Percentiles rank a stretch among this genome's conserved stretches.
Conservation (phyloP, 2,329 filamentous ascomycete genomes). For the Keithomyces neogunnii region DNA sequence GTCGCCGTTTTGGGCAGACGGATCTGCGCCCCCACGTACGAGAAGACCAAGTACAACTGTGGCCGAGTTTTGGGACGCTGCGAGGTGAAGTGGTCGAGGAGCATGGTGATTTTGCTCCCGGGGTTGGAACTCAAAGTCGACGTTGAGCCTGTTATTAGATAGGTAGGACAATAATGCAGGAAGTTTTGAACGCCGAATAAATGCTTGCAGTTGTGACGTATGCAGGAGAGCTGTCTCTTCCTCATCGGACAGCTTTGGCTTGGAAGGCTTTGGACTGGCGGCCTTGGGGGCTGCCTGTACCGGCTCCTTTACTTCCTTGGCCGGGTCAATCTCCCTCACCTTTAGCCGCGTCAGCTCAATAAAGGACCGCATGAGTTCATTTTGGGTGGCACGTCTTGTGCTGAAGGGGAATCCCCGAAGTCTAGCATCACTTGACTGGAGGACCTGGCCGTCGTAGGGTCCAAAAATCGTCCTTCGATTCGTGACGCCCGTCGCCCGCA, state of each 20-base stretch:
- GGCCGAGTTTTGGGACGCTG: slow-evolving; percentile 70
- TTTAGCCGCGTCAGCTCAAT: slow-evolving; percentile 90
- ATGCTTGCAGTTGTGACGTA: slow-evolving; percentile 78
- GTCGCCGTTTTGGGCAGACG: slow-evolving; percentile 60
- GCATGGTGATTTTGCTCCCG: slow-evolving; percentile 67
- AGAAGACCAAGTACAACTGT: slow-evolving; percentile 73
- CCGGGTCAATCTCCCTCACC: slow-evolving; percentile 67
- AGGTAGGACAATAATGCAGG: slow-evolving; percentile 82
- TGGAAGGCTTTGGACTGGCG: slow-evolving; percentile 39
- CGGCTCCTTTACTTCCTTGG: slow-evolving; percentile 37
- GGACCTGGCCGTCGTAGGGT: slow-evolving; percentile 79
- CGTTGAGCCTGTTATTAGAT: slow-evolving; percentile 60
- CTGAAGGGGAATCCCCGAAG: slow-evolving; percentile 88
- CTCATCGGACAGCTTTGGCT: slow-evolving; percentile 66
- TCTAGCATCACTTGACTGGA: slow-evolving; percentile 69
- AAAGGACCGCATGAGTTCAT: slow-evolving; percentile 89
- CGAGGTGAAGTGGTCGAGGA: slow-evolving; percentile 76
- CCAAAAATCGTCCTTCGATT: slow-evolving; percentile 86
- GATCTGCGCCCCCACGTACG: slow-evolving; percentile 65
- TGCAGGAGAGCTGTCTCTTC: slow-evolving; percentile 77
- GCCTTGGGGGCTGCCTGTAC: slow-evolving; percentile 28
- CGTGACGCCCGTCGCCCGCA: slow-evolving; percentile 78
- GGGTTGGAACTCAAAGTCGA: slow-evolving; percentile 71
- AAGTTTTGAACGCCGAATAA: slow-evolving; percentile 83
- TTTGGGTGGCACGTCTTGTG: slow-evolving; percentile 84